Conservation (phyloP, 441 rosid species). For the Corymbia citriodora region DNA sequence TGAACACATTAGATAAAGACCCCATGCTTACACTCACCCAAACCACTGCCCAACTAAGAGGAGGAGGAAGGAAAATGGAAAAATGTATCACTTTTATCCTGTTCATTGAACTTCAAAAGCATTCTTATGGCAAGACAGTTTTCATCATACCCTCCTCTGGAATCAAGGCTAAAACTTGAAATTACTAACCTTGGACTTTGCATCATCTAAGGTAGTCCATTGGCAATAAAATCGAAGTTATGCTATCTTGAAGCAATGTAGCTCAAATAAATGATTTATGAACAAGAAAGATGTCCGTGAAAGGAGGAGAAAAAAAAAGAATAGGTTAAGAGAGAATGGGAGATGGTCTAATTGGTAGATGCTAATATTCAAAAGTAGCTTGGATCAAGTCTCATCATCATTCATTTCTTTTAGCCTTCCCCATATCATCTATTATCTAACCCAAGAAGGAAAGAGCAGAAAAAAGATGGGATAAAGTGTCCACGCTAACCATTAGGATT, state of each 20-base stretch:
- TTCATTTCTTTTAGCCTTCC: neutral
- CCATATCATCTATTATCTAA: neutral
- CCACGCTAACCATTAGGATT: conserved; percentile 66
- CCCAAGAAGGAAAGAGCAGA: neutral
- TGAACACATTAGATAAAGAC: neutral
- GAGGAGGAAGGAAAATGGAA: neutral
- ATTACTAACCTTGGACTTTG: neutral
- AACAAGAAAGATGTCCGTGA: neutral
- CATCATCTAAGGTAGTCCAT: neutral
- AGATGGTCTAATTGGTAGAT: neutral
- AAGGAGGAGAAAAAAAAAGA: neutral
- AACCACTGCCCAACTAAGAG: neutral
- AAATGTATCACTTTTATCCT: neutral
- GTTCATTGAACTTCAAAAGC: neutral
- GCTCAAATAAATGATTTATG: neutral
- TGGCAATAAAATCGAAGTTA: neutral
- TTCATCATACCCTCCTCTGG: neutral
- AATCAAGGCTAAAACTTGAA: neutral
- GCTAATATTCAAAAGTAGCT: neutral
- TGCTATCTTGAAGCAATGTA: neutral
- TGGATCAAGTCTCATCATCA: neutral
- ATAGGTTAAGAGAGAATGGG: neutral
- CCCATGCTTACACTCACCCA: neutral
- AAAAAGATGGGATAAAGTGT: neutral
- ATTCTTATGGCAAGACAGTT: neutral